Conservation (phyloP, 2,329 filamentous ascomycete species). For the Colletotrichum tofieldiae region DNA sequence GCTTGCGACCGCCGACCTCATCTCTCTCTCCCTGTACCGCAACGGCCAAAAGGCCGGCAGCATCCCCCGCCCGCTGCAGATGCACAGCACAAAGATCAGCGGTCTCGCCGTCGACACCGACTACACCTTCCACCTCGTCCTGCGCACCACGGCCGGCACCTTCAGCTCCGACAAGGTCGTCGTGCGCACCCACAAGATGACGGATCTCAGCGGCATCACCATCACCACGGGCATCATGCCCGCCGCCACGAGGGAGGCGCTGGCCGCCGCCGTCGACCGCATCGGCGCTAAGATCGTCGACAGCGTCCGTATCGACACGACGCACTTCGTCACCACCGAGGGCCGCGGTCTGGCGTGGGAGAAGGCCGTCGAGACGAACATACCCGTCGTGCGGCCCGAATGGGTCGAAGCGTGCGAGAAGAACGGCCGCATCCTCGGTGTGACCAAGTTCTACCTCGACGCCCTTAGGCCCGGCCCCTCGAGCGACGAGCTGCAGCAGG, state of each 20-base stretch:
- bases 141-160: slow-evolving; percentile 92
- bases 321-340: slow-evolving; percentile 97
- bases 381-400: slow-evolving; percentile 95
- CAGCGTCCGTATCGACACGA: slow-evolving; percentile 94
- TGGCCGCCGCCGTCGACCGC: slow-evolving; percentile 83
- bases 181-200: slow-evolving; percentile 98
- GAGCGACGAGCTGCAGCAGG: slow-evolving; percentile 51
- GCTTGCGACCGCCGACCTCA: slow-evolving; percentile 91
- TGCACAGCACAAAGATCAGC: slow-evolving; percentile 96
- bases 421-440: slow-evolving; percentile 92
- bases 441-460: slow-evolving; percentile 96
- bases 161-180: slow-evolving; percentile 86
- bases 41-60: slow-evolving; percentile 97
- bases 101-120: slow-evolving; percentile 97
- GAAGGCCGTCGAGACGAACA: slow-evolving; percentile 97
- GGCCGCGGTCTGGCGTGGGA: slow-evolving; percentile 93
- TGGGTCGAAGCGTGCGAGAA: slow-evolving; percentile 98
- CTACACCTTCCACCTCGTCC: slow-evolving; percentile 93
- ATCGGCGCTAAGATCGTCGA: slow-evolving; percentile 96
- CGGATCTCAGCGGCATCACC: slow-evolving; percentile 94
- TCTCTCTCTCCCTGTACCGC: slow-evolving; percentile 91
- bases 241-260: slow-evolving; percentile 77
- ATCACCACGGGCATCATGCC: slow-evolving; percentile 93
- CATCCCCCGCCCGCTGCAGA: slow-evolving; percentile 89
- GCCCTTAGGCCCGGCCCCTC: slow-evolving; percentile 70